Percentiles rank a stretch among this genome's conserved stretches.
phyloP scores from a whole-genome alignment of 257 asterid species.

The Nicotiana knightiana region DNA sequence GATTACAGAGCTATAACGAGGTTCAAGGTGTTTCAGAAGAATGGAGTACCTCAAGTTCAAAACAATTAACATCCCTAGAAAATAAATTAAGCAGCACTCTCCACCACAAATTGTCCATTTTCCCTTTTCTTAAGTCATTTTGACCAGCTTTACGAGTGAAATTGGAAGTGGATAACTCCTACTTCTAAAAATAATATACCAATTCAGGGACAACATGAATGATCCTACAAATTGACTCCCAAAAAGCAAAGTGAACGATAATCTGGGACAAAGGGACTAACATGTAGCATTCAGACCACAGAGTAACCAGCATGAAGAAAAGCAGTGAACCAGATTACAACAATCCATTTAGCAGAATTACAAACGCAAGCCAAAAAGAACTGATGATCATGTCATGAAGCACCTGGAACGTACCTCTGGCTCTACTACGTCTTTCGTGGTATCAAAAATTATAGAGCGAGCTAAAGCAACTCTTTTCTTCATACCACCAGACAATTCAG shows the following conservation, averaged over 20 bases:
- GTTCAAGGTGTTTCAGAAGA: neutral
- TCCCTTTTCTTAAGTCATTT: neutral
- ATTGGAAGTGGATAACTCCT: neutral
- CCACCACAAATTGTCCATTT: neutral
- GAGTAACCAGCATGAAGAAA: neutral
- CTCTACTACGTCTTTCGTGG: constrained; percentile 71
- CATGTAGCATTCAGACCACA: neutral
- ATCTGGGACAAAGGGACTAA: neutral
- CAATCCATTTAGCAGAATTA: neutral
- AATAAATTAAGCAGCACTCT: neutral
- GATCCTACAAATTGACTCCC: neutral
- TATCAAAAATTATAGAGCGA: constrained; percentile 89
- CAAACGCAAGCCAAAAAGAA: neutral
- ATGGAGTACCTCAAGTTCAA: neutral
- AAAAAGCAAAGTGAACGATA: neutral
- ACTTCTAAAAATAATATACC: neutral
- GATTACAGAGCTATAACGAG: neutral
- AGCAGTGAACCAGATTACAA: neutral
- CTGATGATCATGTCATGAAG: constrained; percentile 1
- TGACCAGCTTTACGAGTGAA: neutral
- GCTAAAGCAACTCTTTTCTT: constrained; percentile 99
- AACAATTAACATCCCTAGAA: neutral
- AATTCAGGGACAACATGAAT: neutral
- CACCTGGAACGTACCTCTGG: constrained; percentile 69
- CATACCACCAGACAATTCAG: constrained; percentile 99